Percentiles rank a stretch among this genome's conserved stretches.
Conservation (phyloP, 805 yeast genomes). For the Priceomyces fermenticarens region DNA sequence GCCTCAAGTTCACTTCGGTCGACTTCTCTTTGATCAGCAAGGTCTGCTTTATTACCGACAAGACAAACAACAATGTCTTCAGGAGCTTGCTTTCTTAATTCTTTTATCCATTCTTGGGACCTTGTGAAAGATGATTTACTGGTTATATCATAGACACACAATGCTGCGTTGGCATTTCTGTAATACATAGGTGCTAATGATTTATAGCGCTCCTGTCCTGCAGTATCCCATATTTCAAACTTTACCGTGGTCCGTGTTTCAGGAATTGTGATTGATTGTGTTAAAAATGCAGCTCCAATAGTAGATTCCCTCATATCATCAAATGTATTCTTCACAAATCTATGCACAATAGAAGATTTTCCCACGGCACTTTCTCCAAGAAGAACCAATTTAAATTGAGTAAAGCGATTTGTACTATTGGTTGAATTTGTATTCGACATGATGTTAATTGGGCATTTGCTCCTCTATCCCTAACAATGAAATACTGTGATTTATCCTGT, state of each 20-base stretch:
- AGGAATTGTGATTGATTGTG: constrained; percentile 61
- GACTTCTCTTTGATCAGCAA: constrained; percentile 47
- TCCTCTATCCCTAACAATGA: not conserved
- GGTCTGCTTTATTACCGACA: constrained; percentile 77
- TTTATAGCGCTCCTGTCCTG: constrained; percentile 68
- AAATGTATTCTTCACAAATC: constrained; percentile 72
- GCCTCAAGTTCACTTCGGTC: constrained; percentile 43
- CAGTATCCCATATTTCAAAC: constrained; percentile 89
- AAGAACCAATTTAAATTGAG: constrained; percentile 61
- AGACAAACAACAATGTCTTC: constrained; percentile 71
- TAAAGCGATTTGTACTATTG: constrained; percentile 20
- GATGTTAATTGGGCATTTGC: not conserved
- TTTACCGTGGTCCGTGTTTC: constrained; percentile 53
- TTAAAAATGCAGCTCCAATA: constrained; percentile 80
- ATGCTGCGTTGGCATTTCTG: constrained; percentile 61
- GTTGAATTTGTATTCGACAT: constrained; percentile 5
- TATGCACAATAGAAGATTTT: constrained; percentile 53
- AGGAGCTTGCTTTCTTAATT: constrained; percentile 77
- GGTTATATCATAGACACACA: constrained; percentile 76
- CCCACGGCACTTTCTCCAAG: constrained; percentile 86
- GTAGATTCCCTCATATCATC: constrained; percentile 75
- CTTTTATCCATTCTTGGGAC: constrained; percentile 77
- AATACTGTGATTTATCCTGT: no score
- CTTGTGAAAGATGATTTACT: constrained; percentile 62
- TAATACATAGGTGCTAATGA: constrained; percentile 46